Percentiles rank a stretch among this genome's conserved stretches.
phyloP scores from a whole-genome alignment of 768 basidiomycete genomes.

The Boletus pseudopeckii region DNA sequence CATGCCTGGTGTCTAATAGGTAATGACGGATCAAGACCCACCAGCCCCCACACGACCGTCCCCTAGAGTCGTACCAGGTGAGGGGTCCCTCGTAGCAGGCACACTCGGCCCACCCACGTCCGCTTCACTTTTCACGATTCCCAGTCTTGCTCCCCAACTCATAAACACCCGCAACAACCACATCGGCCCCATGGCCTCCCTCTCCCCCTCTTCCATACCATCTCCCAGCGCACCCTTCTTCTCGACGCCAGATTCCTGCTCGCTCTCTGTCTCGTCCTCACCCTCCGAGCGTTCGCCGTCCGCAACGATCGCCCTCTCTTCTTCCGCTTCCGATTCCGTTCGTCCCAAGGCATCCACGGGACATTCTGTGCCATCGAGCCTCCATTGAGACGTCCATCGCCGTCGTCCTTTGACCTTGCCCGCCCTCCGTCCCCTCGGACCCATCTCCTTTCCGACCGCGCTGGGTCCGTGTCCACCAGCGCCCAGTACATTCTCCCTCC shows the following conservation, averaged over 20 bases:
- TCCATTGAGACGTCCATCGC: constrained; percentile 49
- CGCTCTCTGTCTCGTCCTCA: constrained; percentile 29
- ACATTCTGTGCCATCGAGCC: constrained; percentile 57
- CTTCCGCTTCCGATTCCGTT: constrained; percentile 75
- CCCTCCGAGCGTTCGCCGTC: constrained; percentile 31
- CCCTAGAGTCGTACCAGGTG: constrained; percentile 10
- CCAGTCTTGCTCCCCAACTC: constrained; percentile 70
- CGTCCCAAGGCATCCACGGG: constrained; percentile 66
- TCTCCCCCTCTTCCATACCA: constrained; percentile 39
- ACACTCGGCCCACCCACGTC: constrained; percentile 17
- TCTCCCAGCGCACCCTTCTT: constrained; percentile 10
- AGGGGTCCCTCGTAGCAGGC: constrained; percentile 15
- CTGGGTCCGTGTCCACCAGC: constrained; percentile 31
- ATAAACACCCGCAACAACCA: constrained; percentile 77
- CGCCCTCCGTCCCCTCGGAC: constrained; percentile 28
- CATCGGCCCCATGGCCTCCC: constrained; percentile 64
- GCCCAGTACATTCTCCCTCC: constrained; percentile 47
- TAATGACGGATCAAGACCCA: constrained; percentile 17
- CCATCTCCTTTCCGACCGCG: constrained; percentile 54
- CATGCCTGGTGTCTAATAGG: background rate
- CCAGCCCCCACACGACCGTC: constrained; percentile 1
- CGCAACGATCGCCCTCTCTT: constrained; percentile 45
- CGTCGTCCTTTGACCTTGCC: constrained; percentile 53
- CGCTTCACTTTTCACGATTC: constrained; percentile 32
- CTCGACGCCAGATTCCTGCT: constrained; percentile 26